A percentile compares a stretch with the other conserved stretches of the same genome.
Conservation (phyloP, 768 basidiomycete species). For the Kwoniella sp. region DNA sequence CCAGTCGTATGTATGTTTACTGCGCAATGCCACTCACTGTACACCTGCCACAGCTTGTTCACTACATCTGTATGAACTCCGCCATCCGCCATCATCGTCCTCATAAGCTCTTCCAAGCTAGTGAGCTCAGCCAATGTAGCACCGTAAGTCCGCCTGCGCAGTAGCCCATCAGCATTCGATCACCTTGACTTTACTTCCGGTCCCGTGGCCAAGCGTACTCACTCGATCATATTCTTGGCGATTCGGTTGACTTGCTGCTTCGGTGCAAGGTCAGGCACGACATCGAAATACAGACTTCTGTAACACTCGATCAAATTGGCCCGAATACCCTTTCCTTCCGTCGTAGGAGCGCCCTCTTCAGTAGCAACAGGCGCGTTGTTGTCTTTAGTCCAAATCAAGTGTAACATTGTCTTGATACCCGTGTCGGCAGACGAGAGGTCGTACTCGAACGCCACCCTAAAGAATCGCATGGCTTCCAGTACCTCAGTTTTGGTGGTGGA, state of each 20-base stretch:
- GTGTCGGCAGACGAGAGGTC: conserved; percentile 77
- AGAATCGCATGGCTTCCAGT: conserved; percentile 68
- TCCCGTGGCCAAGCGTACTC: conserved; percentile 11
- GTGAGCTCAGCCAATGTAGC: conserved; percentile 94
- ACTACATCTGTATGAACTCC: conserved; percentile 82
- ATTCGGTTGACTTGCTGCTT: conserved; percentile 89
- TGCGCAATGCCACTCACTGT: conserved; percentile 70
- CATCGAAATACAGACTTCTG: conserved; percentile 82
- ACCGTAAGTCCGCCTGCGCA: conserved; percentile 85
- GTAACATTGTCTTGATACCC: conserved; percentile 94
- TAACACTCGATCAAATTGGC: conserved; percentile 87
- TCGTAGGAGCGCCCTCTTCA: conserved; percentile 59
- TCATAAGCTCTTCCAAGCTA: conserved; percentile 93
- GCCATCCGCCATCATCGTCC: conserved; percentile 89
- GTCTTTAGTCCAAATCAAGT: conserved; percentile 96
- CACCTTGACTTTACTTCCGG: conserved; percentile 35
- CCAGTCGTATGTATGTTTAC: too few relatives aligned
- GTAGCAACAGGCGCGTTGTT: conserved; percentile 64
- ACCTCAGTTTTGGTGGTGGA: conserved; percentile 64
- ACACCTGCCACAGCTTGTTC: conserved; percentile 91
- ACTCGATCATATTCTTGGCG: conserved; percentile 97
- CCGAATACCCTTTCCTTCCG: conserved; percentile 81
- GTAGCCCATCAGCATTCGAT: conserved; percentile 13
- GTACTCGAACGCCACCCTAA: conserved; percentile 77
- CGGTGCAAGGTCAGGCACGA: conserved; percentile 69